Conservation (phyloP, 2,329 filamentous ascomycete species). For the Phyllosticta citrichinensis region DNA sequence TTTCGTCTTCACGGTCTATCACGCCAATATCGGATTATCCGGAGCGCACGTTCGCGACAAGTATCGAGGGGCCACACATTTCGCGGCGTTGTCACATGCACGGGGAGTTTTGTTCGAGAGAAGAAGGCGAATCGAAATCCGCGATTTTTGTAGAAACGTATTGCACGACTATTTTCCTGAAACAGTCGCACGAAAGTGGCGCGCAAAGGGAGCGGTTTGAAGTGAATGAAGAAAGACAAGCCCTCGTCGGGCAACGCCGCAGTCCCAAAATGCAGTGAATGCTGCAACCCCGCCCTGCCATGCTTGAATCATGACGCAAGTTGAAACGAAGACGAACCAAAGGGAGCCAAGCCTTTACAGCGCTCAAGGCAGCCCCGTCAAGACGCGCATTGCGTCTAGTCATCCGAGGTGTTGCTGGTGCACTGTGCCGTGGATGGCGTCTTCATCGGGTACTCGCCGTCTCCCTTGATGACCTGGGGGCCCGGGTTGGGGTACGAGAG, state of each 20-base stretch:
- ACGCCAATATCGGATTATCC: too few relatives aligned
- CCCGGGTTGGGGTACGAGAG: constrained; percentile 35
- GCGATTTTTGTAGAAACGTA: neutral
- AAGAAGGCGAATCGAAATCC: neutral
- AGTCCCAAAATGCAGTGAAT: neutral
- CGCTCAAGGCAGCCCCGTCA: neutral
- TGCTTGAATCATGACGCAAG: neutral
- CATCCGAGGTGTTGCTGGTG: neutral
- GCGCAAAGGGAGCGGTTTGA: neutral
- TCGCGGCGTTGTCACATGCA: neutral
- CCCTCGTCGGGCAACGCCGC: neutral
- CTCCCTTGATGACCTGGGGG: constrained; percentile 33
- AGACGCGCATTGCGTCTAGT: neutral
- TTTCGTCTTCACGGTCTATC: too few relatives aligned
- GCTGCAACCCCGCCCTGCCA: neutral
- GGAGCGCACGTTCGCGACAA: too few relatives aligned
- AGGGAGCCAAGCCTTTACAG: neutral
- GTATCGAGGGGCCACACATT: too few relatives aligned
- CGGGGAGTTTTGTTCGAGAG: neutral
- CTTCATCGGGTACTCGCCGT: constrained; percentile 35
- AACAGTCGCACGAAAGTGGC: neutral
- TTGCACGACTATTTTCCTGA: neutral
- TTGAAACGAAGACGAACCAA: neutral
- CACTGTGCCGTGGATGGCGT: constrained; percentile 21
- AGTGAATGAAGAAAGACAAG: neutral